Base-by-base conservation (phyloP, 1,139 yeast species). In the Hyphopichia burtonii region DNA sequence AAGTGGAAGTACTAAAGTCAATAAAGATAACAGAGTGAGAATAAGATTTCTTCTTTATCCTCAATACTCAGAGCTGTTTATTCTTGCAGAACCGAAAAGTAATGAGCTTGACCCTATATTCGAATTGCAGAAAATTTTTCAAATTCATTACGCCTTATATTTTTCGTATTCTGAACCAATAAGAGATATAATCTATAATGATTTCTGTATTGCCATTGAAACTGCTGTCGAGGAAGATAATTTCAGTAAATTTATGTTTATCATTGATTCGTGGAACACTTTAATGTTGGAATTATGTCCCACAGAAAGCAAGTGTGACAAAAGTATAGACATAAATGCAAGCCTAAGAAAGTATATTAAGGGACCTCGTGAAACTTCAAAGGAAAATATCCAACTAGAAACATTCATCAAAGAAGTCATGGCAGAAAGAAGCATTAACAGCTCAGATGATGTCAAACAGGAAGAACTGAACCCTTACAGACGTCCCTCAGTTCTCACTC, bases 41-140 rank as follows among this genome's bases (percentile, higher is more conserved):
- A 59, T 65, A 33, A 64, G 68, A 45, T 67, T 66, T 42, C 54
- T 73, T 11, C 55, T 73, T 19, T 70, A 71, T 44, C 78, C 78
- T 0, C 61, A 65, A 41, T 76, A 71, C 45, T 54, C 53, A 34
- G 78, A 73, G 48, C 65, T 64, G 54, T 73, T 63, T 45, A 45
- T 71, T 12, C 56, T 73, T 37, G 77, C 74, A 1, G 66, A 58
- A 10, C 80, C 82, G 3, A 77, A 76, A 47, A 66, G 71, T 39
- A 77, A 78, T 41, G 86, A 81, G 48, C 69, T 84, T 45, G 83
- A 86, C 53, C 93, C 96, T 3, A 67, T 86, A 48, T 75, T 72
- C 38, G 96, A 90, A 55, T 75, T 89, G 38, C 86, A 85, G 18
- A 78, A 66, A 47, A 49, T 72, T 8, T 66, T 72, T 44, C 73